A percentile compares a stretch with the other conserved stretches of the same genome.
Evolutionary conservation across 2,329 filamentous ascomycete genomes (phyloP).

Genomic region (Colletotrichum filicis): DNA sequence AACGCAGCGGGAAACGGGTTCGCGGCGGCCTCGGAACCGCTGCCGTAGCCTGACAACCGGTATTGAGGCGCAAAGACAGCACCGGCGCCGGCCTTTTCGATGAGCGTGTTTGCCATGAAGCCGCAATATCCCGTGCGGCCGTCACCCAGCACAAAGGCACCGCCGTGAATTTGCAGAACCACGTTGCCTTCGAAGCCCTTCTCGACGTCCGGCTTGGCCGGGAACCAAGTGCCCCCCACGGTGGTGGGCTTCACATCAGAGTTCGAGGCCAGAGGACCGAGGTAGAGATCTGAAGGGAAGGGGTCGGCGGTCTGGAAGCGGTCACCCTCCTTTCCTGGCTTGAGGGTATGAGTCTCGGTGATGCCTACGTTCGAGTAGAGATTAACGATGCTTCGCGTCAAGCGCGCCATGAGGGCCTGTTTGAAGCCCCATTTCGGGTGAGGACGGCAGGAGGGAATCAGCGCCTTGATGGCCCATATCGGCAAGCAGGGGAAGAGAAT

Average conservation of each 20-base stretch:
- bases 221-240: slow-evolving; percentile 40
- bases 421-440: slow-evolving; percentile 26
- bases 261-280: slow-evolving; percentile 28
- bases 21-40: background rate
- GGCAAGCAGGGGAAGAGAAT: slow-evolving; percentile 9
- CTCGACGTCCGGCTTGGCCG: slow-evolving; percentile 30
- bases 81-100: slow-evolving; percentile 38
- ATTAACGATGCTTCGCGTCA: slow-evolving; percentile 15
- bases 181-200: slow-evolving; percentile 31
- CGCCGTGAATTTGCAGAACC: slow-evolving; percentile 46
- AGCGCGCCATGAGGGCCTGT: slow-evolving; percentile 16
- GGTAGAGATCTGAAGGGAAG: slow-evolving; percentile 33
- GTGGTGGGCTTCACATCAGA: slow-evolving; percentile 32
- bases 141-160: slow-evolving; percentile 44
- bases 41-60: slow-evolving; percentile 40
- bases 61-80: slow-evolving; percentile 46
- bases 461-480: slow-evolving; percentile 8
- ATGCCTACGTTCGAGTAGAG: slow-evolving; percentile 21
- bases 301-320: slow-evolving; percentile 39
- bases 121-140: slow-evolving; percentile 44
- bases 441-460: slow-evolving; percentile 13
- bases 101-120: slow-evolving; percentile 40
- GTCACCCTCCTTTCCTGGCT: slow-evolving; percentile 39
- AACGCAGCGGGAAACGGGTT: slow-evolving; percentile 43
- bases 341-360: slow-evolving; percentile 36